A percentile compares a stretch with the other conserved stretches of the same genome.
These are phyloP conservation scores for Sporobolomyces phaffii DNA, from an alignment of 768 basidiomycete genomes.

Conservation along the genomic window DNA sequence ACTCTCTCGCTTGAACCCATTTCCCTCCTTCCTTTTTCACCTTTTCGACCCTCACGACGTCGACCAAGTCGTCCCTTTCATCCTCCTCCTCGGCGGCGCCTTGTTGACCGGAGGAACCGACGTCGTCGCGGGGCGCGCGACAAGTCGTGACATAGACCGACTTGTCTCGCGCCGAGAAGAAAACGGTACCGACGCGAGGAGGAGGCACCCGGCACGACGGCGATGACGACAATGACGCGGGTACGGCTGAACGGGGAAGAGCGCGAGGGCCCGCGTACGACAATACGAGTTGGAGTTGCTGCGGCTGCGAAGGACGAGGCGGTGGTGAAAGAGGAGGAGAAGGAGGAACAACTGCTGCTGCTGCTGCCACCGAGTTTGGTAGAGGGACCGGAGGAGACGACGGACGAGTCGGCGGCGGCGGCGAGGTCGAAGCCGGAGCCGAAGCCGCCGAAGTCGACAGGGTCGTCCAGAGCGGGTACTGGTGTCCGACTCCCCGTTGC, in stretches of 20 bases:
- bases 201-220: too few relatives aligned
- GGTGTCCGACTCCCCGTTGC: constrained; percentile 25
- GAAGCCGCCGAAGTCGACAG: too few relatives aligned
- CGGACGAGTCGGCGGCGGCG: too few relatives aligned
- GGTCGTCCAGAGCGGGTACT: too few relatives aligned
- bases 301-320: neutral
- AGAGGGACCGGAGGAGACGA: too few relatives aligned
- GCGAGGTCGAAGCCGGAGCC: too few relatives aligned
- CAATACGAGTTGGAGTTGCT: constrained; percentile 10
- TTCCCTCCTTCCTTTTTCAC: constrained; percentile 18
- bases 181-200: neutral
- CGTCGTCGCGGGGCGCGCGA: too few relatives aligned
- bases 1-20: constrained; percentile 25
- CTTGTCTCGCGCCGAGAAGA: neutral
- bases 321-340: neutral
- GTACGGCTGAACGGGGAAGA: neutral
- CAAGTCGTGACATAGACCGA: neutral
- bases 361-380: too few relatives aligned
- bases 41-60: neutral
- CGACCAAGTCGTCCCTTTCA: neutral
- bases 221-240: neutral
- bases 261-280: neutral
- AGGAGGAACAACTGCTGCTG: too few relatives aligned
- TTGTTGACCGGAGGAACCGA: too few relatives aligned
- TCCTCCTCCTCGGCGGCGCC: too few relatives aligned